Percentiles rank a stretch among this genome's conserved stretches.
These are phyloP conservation scores for Fraxinus xanthoxyloides DNA, from an alignment of 305 asterid genomes.

Conservation along the genomic window DNA sequence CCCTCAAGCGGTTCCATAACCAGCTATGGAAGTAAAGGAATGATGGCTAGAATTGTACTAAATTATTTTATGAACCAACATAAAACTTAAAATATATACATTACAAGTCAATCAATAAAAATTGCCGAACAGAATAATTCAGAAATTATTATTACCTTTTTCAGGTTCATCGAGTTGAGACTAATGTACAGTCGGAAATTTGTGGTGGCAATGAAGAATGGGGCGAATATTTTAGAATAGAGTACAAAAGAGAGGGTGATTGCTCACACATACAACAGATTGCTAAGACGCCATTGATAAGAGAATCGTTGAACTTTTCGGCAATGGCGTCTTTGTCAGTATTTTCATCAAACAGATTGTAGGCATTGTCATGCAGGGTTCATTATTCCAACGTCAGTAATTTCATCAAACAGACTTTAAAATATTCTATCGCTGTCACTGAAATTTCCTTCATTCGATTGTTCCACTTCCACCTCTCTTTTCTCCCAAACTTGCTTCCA, in stretches of 20 bases:
- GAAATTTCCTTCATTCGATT: neutral
- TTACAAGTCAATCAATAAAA: neutral
- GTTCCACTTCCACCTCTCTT: neutral
- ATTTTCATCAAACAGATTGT: conserved; percentile 31
- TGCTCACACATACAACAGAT: conserved; percentile 12
- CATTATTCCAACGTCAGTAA: neutral
- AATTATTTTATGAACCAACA: neutral
- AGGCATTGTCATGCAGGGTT: neutral
- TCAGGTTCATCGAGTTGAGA: conserved; percentile 20
- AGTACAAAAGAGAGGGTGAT: neutral
- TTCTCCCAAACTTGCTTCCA: neutral
- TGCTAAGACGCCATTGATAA: conserved; percentile 28
- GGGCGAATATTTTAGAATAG: conserved; percentile 20
- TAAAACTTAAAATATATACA: neutral
- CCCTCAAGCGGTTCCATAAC: neutral
- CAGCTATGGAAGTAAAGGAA: neutral
- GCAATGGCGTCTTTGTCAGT: neutral
- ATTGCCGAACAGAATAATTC: neutral
- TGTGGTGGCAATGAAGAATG: conserved; percentile 31
- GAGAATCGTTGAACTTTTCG: neutral
- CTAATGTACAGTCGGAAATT: conserved; percentile 30
- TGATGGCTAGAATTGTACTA: neutral
- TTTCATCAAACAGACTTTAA: neutral
- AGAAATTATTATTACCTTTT: neutral
- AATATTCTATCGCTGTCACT: neutral